Conservation (phyloP, 345 rosid genomes). For the Sonneratia caseolaris region DNA sequence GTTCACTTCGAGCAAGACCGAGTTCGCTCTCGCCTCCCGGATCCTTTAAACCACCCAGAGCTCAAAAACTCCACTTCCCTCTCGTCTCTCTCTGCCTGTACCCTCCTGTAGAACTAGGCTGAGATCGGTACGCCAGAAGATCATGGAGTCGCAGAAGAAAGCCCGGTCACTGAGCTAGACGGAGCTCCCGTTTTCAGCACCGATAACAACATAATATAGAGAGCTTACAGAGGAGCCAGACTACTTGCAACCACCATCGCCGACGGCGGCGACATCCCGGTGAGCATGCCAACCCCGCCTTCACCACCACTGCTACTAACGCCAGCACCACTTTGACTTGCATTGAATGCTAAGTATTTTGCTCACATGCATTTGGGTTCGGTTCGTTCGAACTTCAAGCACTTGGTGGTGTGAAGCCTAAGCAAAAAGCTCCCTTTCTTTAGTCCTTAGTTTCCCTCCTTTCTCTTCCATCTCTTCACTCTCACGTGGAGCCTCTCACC, state of each 20-base stretch:
- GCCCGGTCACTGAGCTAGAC: neutral
- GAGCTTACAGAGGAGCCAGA: neutral
- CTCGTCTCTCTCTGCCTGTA: too few species aligned
- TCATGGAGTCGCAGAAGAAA: neutral
- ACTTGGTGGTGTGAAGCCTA: constrained; percentile 33
- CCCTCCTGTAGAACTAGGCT: neutral
- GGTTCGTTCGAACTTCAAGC: constrained; percentile 17
- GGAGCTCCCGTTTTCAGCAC: neutral
- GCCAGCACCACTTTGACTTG: neutral
- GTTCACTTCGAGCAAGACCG: too few species aligned
- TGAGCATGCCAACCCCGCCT: neutral
- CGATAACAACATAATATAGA: neutral
- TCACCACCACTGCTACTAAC: neutral
- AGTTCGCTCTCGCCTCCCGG: too few species aligned
- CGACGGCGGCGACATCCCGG: neutral
- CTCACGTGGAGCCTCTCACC: constrained; percentile 27
- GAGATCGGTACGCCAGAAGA: neutral
- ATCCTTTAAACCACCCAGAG: too few species aligned
- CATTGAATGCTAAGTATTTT: constrained; percentile 5
- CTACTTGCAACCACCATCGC: neutral
- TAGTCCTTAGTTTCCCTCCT: neutral
- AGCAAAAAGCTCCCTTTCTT: constrained; percentile 11
- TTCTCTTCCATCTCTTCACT: neutral
- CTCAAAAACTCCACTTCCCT: too few species aligned
- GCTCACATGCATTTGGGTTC: constrained; percentile 39